Conservation (phyloP, 208 protist species). For the Leishmania lainsoni region DNA sequence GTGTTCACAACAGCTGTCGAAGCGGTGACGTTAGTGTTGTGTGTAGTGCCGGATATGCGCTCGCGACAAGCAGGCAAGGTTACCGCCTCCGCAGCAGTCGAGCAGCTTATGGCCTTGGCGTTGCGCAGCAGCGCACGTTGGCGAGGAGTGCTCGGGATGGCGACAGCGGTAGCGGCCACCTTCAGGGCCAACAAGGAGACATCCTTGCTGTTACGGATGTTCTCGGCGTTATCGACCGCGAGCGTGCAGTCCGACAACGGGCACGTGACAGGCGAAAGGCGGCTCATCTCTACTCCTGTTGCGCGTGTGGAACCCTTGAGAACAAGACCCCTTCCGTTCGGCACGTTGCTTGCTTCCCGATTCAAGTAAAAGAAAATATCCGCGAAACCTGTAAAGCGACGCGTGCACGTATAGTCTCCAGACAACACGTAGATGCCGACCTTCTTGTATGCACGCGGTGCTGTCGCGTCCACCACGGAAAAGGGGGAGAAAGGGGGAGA, state of each 20-base stretch:
- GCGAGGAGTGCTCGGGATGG: conserved; percentile 12
- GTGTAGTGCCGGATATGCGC: background rate
- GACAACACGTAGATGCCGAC: background rate
- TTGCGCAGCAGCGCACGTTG: conserved; percentile 11
- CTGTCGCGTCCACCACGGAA: background rate
- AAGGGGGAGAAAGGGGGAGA: conserved; percentile 1
- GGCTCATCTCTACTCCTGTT: conserved; percentile 20
- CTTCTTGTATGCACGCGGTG: background rate
- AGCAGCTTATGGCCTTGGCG: background rate
- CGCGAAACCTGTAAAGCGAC: background rate
- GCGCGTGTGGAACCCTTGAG: background rate
- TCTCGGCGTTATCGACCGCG: conserved; percentile 75
- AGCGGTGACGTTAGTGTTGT: background rate
- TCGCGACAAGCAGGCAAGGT: conserved; percentile 13
- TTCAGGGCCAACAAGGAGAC: conserved; percentile 15
- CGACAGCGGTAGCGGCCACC: background rate
- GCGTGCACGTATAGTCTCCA: background rate
- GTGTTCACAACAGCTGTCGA: background rate
- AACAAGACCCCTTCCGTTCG: background rate
- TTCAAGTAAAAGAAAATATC: too few relatives aligned
- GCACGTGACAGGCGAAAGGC: background rate
- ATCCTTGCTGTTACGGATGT: conserved; percentile 52
- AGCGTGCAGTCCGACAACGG: conserved; percentile 80
- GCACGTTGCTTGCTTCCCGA: background rate
- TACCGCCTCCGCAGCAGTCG: background rate